phyloP scores from a whole-genome alignment of 257 asterid species.

The Knoxia roxburghii region DNA sequence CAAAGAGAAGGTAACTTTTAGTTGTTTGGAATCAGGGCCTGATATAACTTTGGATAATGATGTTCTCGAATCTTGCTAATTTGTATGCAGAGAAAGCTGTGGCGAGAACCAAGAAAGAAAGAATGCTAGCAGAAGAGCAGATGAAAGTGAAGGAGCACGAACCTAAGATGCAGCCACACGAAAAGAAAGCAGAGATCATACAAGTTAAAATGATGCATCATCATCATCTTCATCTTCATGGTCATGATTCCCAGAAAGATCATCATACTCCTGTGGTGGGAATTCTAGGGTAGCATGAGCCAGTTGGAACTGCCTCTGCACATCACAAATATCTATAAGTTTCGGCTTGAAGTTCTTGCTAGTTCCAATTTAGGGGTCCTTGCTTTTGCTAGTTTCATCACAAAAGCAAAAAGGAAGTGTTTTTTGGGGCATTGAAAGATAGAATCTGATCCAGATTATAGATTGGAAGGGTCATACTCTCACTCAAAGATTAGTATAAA shows the following conservation, averaged over 20 bases:
- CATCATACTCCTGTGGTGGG: conserved; percentile 5
- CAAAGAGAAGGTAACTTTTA: conserved; percentile 79
- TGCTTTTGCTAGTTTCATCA: no score
- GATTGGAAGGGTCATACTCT: no score
- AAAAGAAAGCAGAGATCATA: conserved; percentile 14
- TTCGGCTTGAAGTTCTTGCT: not conserved
- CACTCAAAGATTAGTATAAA: no score
- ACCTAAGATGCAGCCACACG: conserved; percentile 68
- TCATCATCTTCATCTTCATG: conserved; percentile 10
- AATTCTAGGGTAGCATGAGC: conserved; percentile 13
- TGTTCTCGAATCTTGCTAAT: no score
- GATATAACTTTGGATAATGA: no score
- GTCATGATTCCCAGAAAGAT: conserved; percentile 7
- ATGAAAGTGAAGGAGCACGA: conserved; percentile 72
- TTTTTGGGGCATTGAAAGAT: no score
- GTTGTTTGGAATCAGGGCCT: no score
- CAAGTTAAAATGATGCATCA: conserved; percentile 9
- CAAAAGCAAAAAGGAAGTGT: no score
- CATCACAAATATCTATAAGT: not conserved
- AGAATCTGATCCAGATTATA: no score
- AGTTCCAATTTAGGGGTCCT: not conserved
- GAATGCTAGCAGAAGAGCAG: conserved; percentile 41
- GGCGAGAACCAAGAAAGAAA: conserved; percentile 54
- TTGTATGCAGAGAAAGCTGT: conserved; percentile 45
- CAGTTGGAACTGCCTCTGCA: no score